Base-by-base conservation (phyloP, 768 basidiomycete species). In the Serpula lacrymans region DNA sequence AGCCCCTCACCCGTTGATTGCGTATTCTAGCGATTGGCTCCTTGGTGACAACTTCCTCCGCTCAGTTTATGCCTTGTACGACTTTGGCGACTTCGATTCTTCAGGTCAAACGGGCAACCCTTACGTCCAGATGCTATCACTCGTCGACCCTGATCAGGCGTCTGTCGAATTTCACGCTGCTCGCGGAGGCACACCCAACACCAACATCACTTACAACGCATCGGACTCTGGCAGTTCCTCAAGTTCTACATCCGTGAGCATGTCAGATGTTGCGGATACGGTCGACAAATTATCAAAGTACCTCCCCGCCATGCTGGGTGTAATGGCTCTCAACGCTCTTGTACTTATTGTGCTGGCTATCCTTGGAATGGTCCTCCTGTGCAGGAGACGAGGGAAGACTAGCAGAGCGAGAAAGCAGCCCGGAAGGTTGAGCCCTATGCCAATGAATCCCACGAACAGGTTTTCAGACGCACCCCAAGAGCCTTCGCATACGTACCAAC, bases 31-130 rank as follows among this genome's bases (percentile, higher is more conserved):
- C 55, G 89, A 92, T 57, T 84, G 86, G 81, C 70, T 92, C 32
- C 55, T 90, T 39, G 89, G 89, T 16, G 88, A 86, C 61, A 90
- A 87, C 52, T 74, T 88, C 56, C 72, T 92, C 44, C 87, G 89
- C 43, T 85, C 86, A 12, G 65, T 90, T 27, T 91, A 91, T 60
- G 75, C 85, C 6, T 64, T 92, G 41, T 92, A 89, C 58, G 84
- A 90, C 60, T 92, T 84, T 55, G 88, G 88, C 17, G 85, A 91
- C 63, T 88, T 78, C 49, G 75, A 81, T 53, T 57, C 70, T 10
- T 65, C 71, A 4, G 81, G 79, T 26, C 60, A 72, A 12, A 81
- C 81, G 79, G 87, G 85, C 28, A 62, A 81, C 54, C 89, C 89
- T 4, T 88, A 85, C 58, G 74, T 92, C 64, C 82, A 82, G 60